phyloP scores from a whole-genome alignment of 2,329 filamentous ascomycete genomes.

The Trichophyton schoenleinii region DNA sequence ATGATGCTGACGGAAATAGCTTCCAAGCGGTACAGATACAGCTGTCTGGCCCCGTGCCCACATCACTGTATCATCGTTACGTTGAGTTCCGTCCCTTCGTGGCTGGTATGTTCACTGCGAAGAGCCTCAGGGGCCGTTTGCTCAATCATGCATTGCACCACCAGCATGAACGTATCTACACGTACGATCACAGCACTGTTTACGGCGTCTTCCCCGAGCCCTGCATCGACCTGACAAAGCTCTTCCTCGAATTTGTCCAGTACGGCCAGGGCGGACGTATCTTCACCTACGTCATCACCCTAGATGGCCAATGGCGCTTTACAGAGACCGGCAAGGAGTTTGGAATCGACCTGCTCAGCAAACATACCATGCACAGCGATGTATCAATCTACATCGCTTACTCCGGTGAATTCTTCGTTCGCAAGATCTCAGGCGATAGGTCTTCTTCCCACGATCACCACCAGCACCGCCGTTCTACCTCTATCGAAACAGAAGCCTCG shows the following conservation, averaged over 20 bases:
- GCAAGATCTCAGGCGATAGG: constrained; percentile 38
- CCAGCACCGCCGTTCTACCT: neutral
- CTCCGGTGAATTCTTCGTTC: constrained; percentile 85
- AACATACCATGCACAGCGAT: constrained; percentile 95
- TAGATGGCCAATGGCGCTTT: constrained; percentile 78
- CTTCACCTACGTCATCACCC: constrained; percentile 82
- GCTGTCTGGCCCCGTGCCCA: constrained; percentile 67
- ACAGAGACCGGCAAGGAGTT: constrained; percentile 95
- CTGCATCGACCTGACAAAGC: constrained; percentile 56
- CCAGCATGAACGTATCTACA: constrained; percentile 81
- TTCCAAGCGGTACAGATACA: constrained; percentile 93
- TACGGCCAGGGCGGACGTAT: constrained; percentile 75
- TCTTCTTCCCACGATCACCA: constrained; percentile 18
- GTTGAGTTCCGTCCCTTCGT: constrained; percentile 90
- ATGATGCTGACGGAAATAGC: constrained; percentile 32
- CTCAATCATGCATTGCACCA: constrained; percentile 79
- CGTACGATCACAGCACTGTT: constrained; percentile 65
- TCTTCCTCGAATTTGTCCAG: constrained; percentile 77
- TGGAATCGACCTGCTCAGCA: constrained; percentile 80
- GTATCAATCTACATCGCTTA: constrained; percentile 84
- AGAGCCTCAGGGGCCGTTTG: constrained; percentile 64
- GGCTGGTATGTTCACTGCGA: constrained; percentile 70
- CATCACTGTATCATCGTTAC: constrained; percentile 74
- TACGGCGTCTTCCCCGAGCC: constrained; percentile 57
- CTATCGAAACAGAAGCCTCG: constrained; percentile 16